Conservation (phyloP, 805 yeast species). For the Cyberlindnera mycetangii region DNA sequence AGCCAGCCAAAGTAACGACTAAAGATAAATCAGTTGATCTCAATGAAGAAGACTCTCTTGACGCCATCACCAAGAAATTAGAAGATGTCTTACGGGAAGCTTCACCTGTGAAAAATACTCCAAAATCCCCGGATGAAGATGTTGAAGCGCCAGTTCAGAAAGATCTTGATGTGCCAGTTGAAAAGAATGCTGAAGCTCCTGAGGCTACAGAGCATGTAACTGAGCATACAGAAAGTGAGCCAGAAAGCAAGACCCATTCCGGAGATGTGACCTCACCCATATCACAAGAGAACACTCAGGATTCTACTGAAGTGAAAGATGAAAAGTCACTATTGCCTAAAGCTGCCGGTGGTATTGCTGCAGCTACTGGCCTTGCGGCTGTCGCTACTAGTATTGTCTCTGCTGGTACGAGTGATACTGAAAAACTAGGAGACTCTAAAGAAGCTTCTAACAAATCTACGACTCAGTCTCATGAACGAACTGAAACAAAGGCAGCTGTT, state of each 20-base stretch:
- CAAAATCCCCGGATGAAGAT: constrained; percentile 6
- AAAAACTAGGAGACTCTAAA: too few species aligned
- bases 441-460: too few species aligned
- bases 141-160: not conserved
- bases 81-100: constrained; percentile 4
- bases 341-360: not conserved
- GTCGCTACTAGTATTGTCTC: not conserved
- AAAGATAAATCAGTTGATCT: constrained; percentile 1
- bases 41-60: constrained; percentile 5
- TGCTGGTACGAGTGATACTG: constrained; percentile 8
- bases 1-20: not conserved
- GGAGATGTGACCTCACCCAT: too few species aligned
- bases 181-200: not conserved
- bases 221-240: too few species aligned
- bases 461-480: too few species aligned
- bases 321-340: too few species aligned
- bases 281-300: too few species aligned
- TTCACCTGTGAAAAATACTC: not conserved
- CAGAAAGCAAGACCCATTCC: too few species aligned
- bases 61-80: constrained; percentile 5
- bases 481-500: not conserved
- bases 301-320: too few species aligned
- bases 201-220: not conserved
- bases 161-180: not conserved
- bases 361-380: not conserved